phyloP scores from a whole-genome alignment of 2,329 filamentous ascomycete genomes.

The Sphaerostilbella broomeana region DNA sequence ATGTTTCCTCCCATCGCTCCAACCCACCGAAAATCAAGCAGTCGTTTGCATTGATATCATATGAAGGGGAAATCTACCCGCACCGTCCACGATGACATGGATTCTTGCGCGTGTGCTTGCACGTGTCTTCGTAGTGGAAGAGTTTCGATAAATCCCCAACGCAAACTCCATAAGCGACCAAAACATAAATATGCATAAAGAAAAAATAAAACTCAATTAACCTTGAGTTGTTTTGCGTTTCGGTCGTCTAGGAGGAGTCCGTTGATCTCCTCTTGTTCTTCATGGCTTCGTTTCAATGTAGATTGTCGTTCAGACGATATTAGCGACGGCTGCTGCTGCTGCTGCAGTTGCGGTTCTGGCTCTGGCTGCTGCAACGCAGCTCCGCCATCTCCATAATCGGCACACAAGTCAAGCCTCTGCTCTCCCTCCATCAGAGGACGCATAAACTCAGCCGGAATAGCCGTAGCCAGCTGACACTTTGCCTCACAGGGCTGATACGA shows the following conservation, averaged over 20 bases:
- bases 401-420: conserved; percentile 28
- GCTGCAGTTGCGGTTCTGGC: not conserved
- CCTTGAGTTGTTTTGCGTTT: conserved; percentile 2
- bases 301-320: not conserved
- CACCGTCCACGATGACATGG: no score
- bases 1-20: no score
- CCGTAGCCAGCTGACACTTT: conserved; percentile 28
- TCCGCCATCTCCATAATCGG: conserved; percentile 18
- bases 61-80: no score
- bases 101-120: no score
- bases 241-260: not conserved
- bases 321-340: not conserved
- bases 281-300: conserved; percentile 6
- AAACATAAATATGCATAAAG: no score
- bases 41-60: no score
- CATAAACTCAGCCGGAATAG: conserved; percentile 31
- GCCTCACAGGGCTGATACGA: conserved; percentile 30
- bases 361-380: not conserved
- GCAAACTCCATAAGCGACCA: no score
- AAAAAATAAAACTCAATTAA: not conserved
- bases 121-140: no score
- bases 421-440: conserved; percentile 26
- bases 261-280: no score
- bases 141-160: no score
- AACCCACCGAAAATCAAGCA: no score